These are phyloP conservation scores for Sphagnum fallax DNA, from an alignment of 228 moss, liverwort and hornwort species.

Conservation along the genomic window DNA sequence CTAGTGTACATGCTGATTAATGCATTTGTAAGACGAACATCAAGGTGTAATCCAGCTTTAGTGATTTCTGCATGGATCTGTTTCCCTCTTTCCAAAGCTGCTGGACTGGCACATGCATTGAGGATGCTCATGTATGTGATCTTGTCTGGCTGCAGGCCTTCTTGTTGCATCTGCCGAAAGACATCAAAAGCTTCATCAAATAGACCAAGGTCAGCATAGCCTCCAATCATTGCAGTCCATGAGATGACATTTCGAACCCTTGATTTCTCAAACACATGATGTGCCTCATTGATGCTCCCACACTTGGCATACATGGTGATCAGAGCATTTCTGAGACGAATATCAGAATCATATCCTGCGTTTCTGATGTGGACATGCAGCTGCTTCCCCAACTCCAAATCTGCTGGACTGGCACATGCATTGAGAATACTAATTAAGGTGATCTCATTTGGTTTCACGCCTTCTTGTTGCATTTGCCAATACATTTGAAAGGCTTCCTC, in stretches of 20 bases:
- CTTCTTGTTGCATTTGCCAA: conserved; percentile 2
- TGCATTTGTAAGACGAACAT: conserved; percentile 3
- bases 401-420: background rate
- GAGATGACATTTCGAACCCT: conserved; percentile 2
- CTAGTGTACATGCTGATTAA: conserved; percentile 3
- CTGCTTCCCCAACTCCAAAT: conserved; percentile 1
- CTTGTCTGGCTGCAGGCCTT: background rate
- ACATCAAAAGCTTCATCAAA: conserved; percentile 1
- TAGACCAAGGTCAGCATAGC: background rate
- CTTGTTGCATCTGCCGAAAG: conserved; percentile 2
- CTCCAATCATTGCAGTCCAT: conserved; percentile 8
- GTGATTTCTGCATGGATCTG: background rate
- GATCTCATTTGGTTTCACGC: conserved; percentile 1
- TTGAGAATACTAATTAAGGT: conserved; percentile 1
- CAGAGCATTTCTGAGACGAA: background rate
- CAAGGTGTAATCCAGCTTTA: background rate
- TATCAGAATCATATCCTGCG: background rate
- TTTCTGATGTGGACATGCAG: conserved; percentile 1
- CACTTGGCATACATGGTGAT: conserved; percentile 6
- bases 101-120: conserved; percentile 3
- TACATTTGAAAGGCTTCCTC: conserved; percentile 1
- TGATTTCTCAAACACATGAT: conserved; percentile 1
- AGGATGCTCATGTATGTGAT: conserved; percentile 5
- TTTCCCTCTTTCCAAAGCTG: background rate
- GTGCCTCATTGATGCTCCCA: conserved; percentile 2